These are phyloP conservation scores for Kuraishia hungarica DNA, from an alignment of 805 yeast genomes.

Conservation along the genomic window DNA sequence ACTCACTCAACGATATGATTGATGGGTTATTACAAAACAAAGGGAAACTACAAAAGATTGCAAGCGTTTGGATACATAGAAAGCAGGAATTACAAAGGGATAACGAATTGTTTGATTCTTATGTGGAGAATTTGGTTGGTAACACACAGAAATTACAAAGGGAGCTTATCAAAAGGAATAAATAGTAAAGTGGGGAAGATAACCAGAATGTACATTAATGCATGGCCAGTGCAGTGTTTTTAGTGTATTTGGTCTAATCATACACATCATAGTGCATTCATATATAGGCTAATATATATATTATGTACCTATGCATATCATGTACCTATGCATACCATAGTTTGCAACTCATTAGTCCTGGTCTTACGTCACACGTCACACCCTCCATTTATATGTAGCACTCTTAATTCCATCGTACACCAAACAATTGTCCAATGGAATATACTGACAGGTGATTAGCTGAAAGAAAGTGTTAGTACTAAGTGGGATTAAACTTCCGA, in stretches of 20 bases:
- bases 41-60: slow-evolving; percentile 21
- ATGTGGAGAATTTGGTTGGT: slow-evolving; percentile 84
- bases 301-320: too few relatives aligned
- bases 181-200: too few relatives aligned
- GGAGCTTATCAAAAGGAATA: not conserved
- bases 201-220: too few relatives aligned
- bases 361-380: slow-evolving; percentile 2
- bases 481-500: too few relatives aligned
- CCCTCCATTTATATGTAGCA: slow-evolving; percentile 25
- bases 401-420: slow-evolving; percentile 68
- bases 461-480: slow-evolving; percentile 4
- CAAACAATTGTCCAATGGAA: slow-evolving; percentile 64
- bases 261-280: too few relatives aligned
- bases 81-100: slow-evolving; percentile 46
- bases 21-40: slow-evolving; percentile 10
- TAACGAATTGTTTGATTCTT: slow-evolving; percentile 72
- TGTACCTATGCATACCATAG: too few relatives aligned
- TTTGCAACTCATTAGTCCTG: too few relatives aligned
- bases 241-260: too few relatives aligned
- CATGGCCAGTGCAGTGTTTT: too few relatives aligned
- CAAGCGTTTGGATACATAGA: slow-evolving; percentile 41
- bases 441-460: slow-evolving; percentile 65
- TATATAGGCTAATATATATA: too few relatives aligned
- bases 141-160: slow-evolving; percentile 77
- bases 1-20: not conserved